These are phyloP conservation scores for Dentipellis fragilis DNA, from an alignment of 768 basidiomycete genomes.

Conservation along the genomic window DNA sequence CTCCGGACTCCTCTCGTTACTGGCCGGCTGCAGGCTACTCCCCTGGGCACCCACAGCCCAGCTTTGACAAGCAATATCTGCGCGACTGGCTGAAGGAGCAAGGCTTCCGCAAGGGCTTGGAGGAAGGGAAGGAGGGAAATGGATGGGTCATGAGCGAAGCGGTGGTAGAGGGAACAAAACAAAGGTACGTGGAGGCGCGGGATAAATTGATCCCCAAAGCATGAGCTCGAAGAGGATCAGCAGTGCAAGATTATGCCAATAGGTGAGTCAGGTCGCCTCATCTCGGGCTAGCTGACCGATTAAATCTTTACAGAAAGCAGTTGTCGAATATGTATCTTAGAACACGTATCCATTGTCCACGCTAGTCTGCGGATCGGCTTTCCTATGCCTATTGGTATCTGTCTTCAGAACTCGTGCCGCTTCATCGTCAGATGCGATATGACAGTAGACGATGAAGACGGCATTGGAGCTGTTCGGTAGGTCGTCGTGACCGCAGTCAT, in stretches of 20 bases:
- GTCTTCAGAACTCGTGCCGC: too few species aligned
- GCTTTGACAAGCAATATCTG: constrained; percentile 96
- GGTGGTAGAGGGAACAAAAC: constrained; percentile 67
- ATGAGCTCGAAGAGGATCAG: background rate
- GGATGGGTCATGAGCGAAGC: constrained; percentile 74
- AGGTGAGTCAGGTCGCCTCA: background rate
- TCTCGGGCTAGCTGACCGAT: background rate
- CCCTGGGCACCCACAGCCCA: constrained; percentile 69
- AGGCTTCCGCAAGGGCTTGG: constrained; percentile 74
- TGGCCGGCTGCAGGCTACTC: constrained; percentile 77
- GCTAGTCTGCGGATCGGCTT: background rate
- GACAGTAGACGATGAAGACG: too few species aligned
- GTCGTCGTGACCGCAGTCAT: too few species aligned
- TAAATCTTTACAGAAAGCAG: background rate
- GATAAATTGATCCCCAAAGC: constrained; percentile 30
- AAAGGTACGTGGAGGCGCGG: constrained; percentile 74
- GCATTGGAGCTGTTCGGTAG: too few species aligned
- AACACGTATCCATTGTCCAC: background rate
- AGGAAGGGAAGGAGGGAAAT: constrained; percentile 57
- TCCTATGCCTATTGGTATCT: too few species aligned
- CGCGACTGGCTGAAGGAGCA: constrained; percentile 75
- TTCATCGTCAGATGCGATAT: too few species aligned
- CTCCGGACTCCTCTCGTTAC: constrained; percentile 95
- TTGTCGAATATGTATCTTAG: too few species aligned
- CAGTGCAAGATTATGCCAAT: background rate